Conservation (phyloP, 805 yeast species). For the Cyberlindnera mycetangii region DNA sequence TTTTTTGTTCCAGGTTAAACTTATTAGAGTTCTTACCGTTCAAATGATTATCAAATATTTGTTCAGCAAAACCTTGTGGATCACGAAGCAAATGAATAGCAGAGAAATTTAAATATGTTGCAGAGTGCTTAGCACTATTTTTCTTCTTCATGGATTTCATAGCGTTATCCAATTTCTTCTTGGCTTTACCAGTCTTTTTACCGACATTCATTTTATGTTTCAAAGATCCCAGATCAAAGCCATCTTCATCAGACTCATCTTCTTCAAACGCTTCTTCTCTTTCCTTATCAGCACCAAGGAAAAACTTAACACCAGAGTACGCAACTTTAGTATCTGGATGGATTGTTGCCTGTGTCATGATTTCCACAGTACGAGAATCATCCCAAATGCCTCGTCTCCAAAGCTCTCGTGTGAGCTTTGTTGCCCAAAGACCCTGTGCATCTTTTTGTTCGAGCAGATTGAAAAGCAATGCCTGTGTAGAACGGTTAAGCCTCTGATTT, state of each 20-base stretch:
- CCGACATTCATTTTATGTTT: conserved; percentile 81
- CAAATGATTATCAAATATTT: conserved; percentile 67
- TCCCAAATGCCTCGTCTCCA: conserved; percentile 99
- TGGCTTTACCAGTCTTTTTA: conserved; percentile 76
- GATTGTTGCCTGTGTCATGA: conserved; percentile 93
- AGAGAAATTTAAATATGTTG: conserved; percentile 81
- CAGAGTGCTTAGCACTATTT: conserved; percentile 50
- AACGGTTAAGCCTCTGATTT: conserved; percentile 83
- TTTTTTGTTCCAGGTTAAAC: conserved; percentile 83
- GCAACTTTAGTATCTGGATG: conserved; percentile 87
- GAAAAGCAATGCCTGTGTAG: conserved; percentile 90
- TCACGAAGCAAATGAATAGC: conserved; percentile 93
- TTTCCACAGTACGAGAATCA: conserved; percentile 93
- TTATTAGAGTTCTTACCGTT: conserved; percentile 65
- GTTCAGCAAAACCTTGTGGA: conserved; percentile 97
- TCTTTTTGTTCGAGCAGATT: conserved; percentile 77
- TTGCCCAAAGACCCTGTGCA: conserved; percentile 92
- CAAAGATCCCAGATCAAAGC: conserved; percentile 66
- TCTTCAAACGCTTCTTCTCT: conserved; percentile 82
- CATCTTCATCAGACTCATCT: conserved; percentile 62
- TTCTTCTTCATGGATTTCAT: conserved; percentile 67
- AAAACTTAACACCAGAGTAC: conserved; percentile 84
- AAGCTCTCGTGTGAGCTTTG: conserved; percentile 87
- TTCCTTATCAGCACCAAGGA: conserved; percentile 92
- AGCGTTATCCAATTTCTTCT: conserved; percentile 76